A percentile compares a stretch with the other conserved stretches of the same genome.
phyloP scores from a whole-genome alignment of 768 basidiomycete species.

The Amanita inopinata region DNA sequence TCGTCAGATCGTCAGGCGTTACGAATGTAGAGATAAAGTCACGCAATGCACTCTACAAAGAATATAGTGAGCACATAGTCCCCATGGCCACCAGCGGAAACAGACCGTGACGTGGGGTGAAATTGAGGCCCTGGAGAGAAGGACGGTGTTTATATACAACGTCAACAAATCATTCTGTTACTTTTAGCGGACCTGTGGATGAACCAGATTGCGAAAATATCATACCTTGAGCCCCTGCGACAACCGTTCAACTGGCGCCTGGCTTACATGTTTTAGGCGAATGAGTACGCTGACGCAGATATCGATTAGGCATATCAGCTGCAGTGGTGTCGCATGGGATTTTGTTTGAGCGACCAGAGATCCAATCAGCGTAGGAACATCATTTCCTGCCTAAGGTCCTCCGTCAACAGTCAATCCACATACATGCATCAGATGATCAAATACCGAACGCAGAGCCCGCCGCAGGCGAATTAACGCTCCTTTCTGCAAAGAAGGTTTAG shows the following conservation, averaged over 20 bases:
- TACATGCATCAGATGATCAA: slow-evolving; percentile 13
- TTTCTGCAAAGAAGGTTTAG: slow-evolving; percentile 51
- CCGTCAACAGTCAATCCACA: not conserved
- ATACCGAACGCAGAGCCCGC: slow-evolving; percentile 59
- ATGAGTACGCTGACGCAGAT: slow-evolving; percentile 62
- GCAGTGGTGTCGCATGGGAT: slow-evolving; percentile 29
- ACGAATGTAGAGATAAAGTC: slow-evolving; percentile 54
- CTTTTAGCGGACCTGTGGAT: not conserved
- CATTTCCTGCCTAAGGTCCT: slow-evolving; percentile 25
- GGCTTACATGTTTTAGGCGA: slow-evolving; percentile 49
- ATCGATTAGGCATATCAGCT: slow-evolving; percentile 47
- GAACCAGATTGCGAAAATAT: not conserved
- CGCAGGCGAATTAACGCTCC: slow-evolving; percentile 52
- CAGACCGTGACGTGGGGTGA: slow-evolving; percentile 51
- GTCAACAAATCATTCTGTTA: slow-evolving; percentile 45
- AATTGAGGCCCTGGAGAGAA: slow-evolving; percentile 59
- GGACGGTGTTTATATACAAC: slow-evolving; percentile 48
- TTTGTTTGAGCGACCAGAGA: slow-evolving; percentile 45
- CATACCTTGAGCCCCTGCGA: slow-evolving; percentile 38
- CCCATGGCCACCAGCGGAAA: slow-evolving; percentile 1
- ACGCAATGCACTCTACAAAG: slow-evolving; percentile 37
- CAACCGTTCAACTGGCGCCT: slow-evolving; percentile 31
- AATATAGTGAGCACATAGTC: not conserved
- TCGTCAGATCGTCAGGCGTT: slow-evolving; percentile 37
- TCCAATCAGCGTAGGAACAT: slow-evolving; percentile 39